Evolutionary conservation across 495 filamentous ascomycete genomes (phyloP).

Genomic region (Penicillium pulvis): DNA sequence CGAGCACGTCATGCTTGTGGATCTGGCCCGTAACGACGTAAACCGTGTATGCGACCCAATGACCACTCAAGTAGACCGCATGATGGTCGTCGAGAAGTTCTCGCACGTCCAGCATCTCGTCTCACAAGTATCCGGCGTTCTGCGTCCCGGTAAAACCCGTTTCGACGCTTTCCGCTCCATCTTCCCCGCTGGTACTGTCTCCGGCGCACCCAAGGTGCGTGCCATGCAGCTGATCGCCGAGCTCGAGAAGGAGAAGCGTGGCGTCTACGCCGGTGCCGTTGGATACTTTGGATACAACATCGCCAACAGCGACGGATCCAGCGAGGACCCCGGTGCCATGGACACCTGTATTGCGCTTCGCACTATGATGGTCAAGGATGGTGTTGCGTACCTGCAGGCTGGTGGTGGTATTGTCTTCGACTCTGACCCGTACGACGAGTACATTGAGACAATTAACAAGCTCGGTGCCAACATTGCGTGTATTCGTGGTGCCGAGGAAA

Average conservation of each 20-base stretch:
- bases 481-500: constrained; percentile 79
- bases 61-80: constrained; percentile 81
- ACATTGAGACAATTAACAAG: constrained; percentile 97
- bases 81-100: constrained; percentile 97
- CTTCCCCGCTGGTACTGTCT: constrained; percentile 93
- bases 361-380: constrained; percentile 94
- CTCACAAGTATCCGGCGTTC: constrained; percentile 86
- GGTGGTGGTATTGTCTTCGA: constrained; percentile 98
- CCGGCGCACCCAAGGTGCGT: constrained; percentile 90
- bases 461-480: constrained; percentile 83
- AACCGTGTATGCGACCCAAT: constrained; percentile 93
- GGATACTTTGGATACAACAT: constrained; percentile 67
- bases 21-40: constrained; percentile 93
- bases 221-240: constrained; percentile 98
- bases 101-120: constrained; percentile 96
- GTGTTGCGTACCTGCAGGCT: constrained; percentile 88
- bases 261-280: constrained; percentile 95
- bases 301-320: constrained; percentile 38
- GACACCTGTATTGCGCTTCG: constrained; percentile 98
- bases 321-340: constrained; percentile 77
- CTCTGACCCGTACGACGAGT: constrained; percentile 91
- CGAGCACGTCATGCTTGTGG: constrained; percentile 99
- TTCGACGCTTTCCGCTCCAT: constrained; percentile 96
- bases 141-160: constrained; percentile 79
- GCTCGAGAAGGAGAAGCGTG: constrained; percentile 88